Evolutionary conservation across 768 basidiomycete genomes (phyloP), one percentile per base, ranked within the genome.

Genomic region (Hygrophorus pudorinus): DNA sequence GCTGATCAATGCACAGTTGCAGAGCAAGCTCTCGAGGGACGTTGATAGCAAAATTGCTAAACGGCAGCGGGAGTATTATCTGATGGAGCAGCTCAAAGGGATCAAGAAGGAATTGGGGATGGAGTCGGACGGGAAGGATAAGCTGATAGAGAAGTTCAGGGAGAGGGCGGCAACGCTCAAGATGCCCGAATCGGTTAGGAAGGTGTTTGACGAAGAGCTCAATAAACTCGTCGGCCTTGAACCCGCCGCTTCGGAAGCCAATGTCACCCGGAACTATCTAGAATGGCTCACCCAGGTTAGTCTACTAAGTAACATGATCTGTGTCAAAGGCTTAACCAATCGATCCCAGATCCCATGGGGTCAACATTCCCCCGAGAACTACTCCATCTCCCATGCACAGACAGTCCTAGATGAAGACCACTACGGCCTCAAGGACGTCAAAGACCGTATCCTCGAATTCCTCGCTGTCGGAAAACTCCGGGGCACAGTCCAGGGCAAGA

Each of bases 171-270:
- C 73, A 14, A 62, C 65, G 44, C 62, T 93, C 51, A 86, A 84
- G 53, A 94, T 97, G 91, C 91, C 92, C 0, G 87, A 89, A 38
- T 66, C 67, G 7, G 94, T 93, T 10, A 70, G 79, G 52, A 94
- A 96, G 65, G 90, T 96, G 11, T 97, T 98, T 53, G 94, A 99
- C 34, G 92, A 97, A 65, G 94, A 98, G 59, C 63, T 98, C 45
- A 81, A 74, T 58, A 97, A 97, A 67, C 73, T 99, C 2, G 77
- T 81, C 57, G 80, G 85, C 27, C 72, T 97, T 33, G 92, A 97
- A 59, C 89, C 88, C 11, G 86, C 86, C 11, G 89, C 90, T 12
- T 85, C 81, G 44, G 92, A 94, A 59, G 91, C 90, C 44, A 92
- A 90, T 53, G 91, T 96, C 20, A 93, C 91, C 5, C 71, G 92